Conservation (phyloP, 1,284 basidiomycete genomes). For the Microbotryum intermedium region DNA sequence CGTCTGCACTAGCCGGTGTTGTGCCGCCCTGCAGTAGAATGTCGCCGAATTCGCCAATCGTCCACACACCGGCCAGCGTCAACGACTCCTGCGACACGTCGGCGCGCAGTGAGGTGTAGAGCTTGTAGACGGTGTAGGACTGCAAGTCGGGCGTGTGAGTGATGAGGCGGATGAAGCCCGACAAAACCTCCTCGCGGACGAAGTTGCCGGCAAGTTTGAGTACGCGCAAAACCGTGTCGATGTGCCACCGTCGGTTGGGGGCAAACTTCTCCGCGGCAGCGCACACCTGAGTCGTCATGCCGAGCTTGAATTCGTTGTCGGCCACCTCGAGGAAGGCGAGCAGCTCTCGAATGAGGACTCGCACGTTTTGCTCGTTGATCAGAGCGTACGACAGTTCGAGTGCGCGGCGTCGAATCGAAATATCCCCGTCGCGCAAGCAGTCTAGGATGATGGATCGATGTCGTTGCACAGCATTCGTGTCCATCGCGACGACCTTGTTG, state of each 20-base stretch:
- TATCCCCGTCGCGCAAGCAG: conserved; percentile 95
- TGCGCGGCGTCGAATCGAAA: conserved; percentile 92
- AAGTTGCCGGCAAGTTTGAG: conserved; percentile 97
- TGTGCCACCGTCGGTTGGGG: conserved; percentile 98
- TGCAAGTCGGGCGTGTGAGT: conserved; percentile 96
- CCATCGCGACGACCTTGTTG: conserved; percentile 96
- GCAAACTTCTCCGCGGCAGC: conserved; percentile 93
- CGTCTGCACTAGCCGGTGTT: conserved; percentile 62
- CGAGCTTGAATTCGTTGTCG: conserved; percentile 97
- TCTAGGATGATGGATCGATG: conserved; percentile 97
- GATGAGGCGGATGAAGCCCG: conserved; percentile 89
- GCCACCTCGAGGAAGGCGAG: conserved; percentile 95
- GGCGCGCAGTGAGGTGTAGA: conserved; percentile 75
- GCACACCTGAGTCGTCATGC: conserved; percentile 95
- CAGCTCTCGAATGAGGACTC: conserved; percentile 82
- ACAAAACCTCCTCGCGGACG: conserved; percentile 91
- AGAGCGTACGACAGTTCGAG: conserved; percentile 95
- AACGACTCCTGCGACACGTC: conserved; percentile 96
- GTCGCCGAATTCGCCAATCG: conserved; percentile 95
- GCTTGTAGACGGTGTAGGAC: conserved; percentile 85
- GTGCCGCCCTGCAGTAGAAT: conserved; percentile 71
- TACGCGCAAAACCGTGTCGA: conserved; percentile 90
- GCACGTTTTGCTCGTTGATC: conserved; percentile 91
- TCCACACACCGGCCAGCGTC: conserved; percentile 87
- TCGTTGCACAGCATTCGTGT: conserved; percentile 95